Evolutionary conservation across 352 stramenopile species (phyloP).

Genomic region (Pythium apleroticum): DNA sequence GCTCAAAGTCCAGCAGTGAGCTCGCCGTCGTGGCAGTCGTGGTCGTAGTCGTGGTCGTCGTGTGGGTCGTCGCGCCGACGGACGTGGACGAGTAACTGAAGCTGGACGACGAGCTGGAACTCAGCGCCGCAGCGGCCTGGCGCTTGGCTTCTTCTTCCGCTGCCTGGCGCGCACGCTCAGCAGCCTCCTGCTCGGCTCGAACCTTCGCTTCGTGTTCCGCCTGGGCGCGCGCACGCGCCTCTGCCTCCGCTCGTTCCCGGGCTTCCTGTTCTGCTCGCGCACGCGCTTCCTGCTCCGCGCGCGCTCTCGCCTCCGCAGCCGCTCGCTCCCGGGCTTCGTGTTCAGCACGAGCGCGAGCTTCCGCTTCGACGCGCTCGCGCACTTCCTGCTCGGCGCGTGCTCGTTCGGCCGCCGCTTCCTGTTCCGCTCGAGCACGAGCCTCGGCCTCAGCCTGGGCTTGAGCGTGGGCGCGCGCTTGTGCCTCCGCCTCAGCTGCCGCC

Average conservation of each 20-base stretch:
- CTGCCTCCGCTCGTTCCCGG: background rate
- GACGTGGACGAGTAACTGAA: conserved; percentile 12
- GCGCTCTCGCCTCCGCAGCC: conserved; percentile 30
- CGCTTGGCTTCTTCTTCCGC: conserved; percentile 30
- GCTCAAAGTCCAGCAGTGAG: conserved; percentile 75
- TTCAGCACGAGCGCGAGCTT: conserved; percentile 26
- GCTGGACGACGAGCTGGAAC: conserved; percentile 24
- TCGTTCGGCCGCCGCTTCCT: conserved; percentile 15
- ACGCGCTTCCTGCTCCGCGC: conserved; percentile 28
- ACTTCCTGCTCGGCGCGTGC: background rate
- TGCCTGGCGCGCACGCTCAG: background rate
- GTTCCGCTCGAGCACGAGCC: conserved; percentile 14
- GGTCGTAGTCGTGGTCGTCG: conserved; percentile 14
- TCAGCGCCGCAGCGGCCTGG: conserved; percentile 28
- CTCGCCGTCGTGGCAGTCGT: conserved; percentile 27
- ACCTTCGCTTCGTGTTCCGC: background rate
- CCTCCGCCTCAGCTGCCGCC: conserved; percentile 27
- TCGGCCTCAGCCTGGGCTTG: conserved; percentile 18
- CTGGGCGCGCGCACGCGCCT: background rate
- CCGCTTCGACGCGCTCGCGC: conserved; percentile 1
- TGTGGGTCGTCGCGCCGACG: conserved; percentile 19
- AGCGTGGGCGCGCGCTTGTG: conserved; percentile 27
- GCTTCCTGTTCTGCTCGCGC: background rate
- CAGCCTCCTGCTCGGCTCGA: background rate
- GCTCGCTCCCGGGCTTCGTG: conserved; percentile 25